phyloP scores from a whole-genome alignment of 2,329 filamentous ascomycete species.

The Fusarium liriodendri region DNA sequence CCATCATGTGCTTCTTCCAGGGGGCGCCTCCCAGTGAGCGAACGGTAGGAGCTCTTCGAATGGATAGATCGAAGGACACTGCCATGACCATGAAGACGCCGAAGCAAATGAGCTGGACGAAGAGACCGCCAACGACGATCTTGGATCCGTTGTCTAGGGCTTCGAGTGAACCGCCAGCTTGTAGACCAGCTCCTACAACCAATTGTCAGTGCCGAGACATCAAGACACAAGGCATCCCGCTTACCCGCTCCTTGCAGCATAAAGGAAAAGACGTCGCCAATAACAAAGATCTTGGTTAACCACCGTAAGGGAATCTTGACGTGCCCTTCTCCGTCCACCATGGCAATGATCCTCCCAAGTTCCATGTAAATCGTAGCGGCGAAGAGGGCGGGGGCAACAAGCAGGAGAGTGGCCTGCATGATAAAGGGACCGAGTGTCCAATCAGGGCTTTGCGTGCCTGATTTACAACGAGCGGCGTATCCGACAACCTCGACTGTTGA shows the following conservation, averaged over 20 bases:
- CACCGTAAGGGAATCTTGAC: slow-evolving; percentile 5
- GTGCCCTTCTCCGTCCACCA: background rate
- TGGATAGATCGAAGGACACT: slow-evolving; percentile 53
- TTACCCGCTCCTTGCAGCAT: slow-evolving; percentile 23
- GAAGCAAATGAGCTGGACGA: slow-evolving; percentile 65
- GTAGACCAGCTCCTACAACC: slow-evolving; percentile 7
- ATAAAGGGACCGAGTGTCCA: background rate
- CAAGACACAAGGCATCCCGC: background rate
- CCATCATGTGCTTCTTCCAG: slow-evolving; percentile 44
- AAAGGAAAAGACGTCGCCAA: slow-evolving; percentile 29
- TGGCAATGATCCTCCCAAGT: background rate
- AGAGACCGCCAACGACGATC: slow-evolving; percentile 62
- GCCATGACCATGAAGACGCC: slow-evolving; percentile 62
- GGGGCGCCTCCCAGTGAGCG: slow-evolving; percentile 31
- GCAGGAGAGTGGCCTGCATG: slow-evolving; percentile 8
- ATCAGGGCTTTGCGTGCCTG: background rate
- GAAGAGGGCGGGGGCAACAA: slow-evolving; percentile 7
- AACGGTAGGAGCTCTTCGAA: slow-evolving; percentile 4
- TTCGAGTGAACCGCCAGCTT: slow-evolving; percentile 45
- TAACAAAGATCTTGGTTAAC: slow-evolving; percentile 34
- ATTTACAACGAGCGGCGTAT: background rate
- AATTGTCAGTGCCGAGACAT: background rate
- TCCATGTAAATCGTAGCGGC: slow-evolving; percentile 11
- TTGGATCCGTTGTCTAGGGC: slow-evolving; percentile 50
- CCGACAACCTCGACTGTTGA: background rate